Evolutionary conservation across 1,284 basidiomycete species (phyloP).

Genomic region (Puccinia triticina): DNA sequence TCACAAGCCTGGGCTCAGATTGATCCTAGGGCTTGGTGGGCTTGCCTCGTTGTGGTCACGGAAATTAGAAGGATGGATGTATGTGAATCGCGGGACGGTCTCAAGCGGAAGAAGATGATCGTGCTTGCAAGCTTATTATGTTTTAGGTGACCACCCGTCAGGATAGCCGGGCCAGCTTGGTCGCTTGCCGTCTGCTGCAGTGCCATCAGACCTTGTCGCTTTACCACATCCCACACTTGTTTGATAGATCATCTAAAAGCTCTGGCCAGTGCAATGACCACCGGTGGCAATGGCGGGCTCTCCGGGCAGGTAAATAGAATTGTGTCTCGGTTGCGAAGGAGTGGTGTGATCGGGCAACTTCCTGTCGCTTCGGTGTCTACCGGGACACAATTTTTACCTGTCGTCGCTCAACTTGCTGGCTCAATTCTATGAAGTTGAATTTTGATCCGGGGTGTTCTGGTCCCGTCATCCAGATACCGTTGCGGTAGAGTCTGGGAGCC

Average conservation of each 20-base stretch:
- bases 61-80: background rate
- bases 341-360: background rate
- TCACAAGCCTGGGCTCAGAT: background rate
- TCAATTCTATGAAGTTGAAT: too few relatives aligned
- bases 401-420: too few relatives aligned
- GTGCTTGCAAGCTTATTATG: background rate
- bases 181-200: background rate
- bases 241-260: background rate
- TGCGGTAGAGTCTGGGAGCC: too few relatives aligned
- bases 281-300: background rate
- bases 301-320: background rate
- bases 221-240: background rate
- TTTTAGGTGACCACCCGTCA: background rate
- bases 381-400: too few relatives aligned
- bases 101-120: too few relatives aligned
- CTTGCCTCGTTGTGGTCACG: background rate
- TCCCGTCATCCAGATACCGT: too few relatives aligned
- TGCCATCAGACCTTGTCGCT: background rate
- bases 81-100: background rate
- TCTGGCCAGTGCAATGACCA: too few relatives aligned
- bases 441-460: too few relatives aligned
- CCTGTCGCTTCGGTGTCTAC: background rate
- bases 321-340: constrained; percentile 3
- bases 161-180: background rate
- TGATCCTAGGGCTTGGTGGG: background rate